Base-by-base conservation (phyloP, 495 filamentous ascomycete genomes). In the Pseudoneurospora amorphoporcata region DNA sequence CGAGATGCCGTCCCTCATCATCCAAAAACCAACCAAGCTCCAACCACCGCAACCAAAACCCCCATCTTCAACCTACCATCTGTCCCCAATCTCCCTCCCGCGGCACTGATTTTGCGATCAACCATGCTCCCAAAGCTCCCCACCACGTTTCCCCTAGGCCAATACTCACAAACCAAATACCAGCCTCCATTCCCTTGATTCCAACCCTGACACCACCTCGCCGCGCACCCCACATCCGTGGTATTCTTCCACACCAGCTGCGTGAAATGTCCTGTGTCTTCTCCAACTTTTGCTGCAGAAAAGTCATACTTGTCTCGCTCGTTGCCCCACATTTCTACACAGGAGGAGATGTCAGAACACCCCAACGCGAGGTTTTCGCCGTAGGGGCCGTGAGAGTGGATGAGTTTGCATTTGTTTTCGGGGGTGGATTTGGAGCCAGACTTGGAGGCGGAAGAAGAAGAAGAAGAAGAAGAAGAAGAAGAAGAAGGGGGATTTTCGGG, bases 161-260 rank as follows among this genome's bases (percentile, higher is more conserved):
- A 87, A 81, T 95, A 97, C 83, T 94, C 91, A 81, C 93, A 97
- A 17, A 92, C 92, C 35, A 95, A 83, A 77, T 87, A 92, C 90
- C 90, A 94, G 8, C 91, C 90, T 2, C 53, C 53, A 2, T 0
- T 0, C 0, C 53, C 53, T 14, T 2, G 6, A 37, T 45, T 70
- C 58, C 75, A 71, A 29, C 83, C 85, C 23, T 23, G 23, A 72
- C 92, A 95, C 72, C 88, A 79, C 71, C 83, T 80, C 58, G 86
- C 81, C 42, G 86, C 91, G 79, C 93, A 96, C 8, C 93, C 93
- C 0, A 94, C 87, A 61, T 85, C 80, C 23, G 80, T 90, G 10
- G 91, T 94, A 41, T 83, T 82, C 79, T 87, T 88, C 93, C 93
- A 96, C 2, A 95, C 92, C 58, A 96, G 78, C 83, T 94, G 92